These are phyloP conservation scores for Neurospora sp. DNA, from an alignment of 495 filamentous ascomycete species.

Conservation along the genomic window DNA sequence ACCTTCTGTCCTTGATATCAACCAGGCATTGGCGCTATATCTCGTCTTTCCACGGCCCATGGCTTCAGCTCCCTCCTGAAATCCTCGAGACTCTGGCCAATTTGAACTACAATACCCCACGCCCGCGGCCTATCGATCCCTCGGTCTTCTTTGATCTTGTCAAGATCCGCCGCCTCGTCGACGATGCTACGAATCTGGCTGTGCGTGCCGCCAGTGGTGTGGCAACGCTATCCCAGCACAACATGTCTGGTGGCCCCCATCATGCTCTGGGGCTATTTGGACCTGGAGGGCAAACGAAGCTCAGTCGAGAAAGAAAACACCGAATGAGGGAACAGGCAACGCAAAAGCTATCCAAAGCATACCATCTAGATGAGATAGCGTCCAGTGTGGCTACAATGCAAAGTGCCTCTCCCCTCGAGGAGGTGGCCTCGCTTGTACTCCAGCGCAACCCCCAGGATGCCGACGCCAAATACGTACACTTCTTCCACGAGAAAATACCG, in stretches of 20 bases:
- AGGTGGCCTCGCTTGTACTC: slow-evolving; percentile 64
- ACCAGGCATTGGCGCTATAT: slow-evolving; percentile 73
- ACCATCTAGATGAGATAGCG: slow-evolving; percentile 70
- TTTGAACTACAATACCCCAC: slow-evolving; percentile 64
- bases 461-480: slow-evolving; percentile 75
- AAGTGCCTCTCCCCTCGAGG: slow-evolving; percentile 64
- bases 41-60: slow-evolving; percentile 73
- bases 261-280: slow-evolving; percentile 49
- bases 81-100: slow-evolving; percentile 68
- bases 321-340: slow-evolving; percentile 68
- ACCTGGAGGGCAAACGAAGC: slow-evolving; percentile 47
- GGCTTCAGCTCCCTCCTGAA: slow-evolving; percentile 78
- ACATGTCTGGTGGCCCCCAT: slow-evolving; percentile 41
- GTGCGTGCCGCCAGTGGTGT: slow-evolving; percentile 66
- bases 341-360: slow-evolving; percentile 64
- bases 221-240: slow-evolving; percentile 49
- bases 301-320: slow-evolving; percentile 63
- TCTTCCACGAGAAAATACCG: slow-evolving; percentile 83
- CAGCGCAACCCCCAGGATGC: slow-evolving; percentile 50
- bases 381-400: slow-evolving; percentile 78
- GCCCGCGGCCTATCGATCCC: slow-evolving; percentile 68
- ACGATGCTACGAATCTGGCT: slow-evolving; percentile 65
- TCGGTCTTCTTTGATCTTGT: slow-evolving; percentile 73
- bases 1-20: neutral
- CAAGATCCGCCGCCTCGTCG: slow-evolving; percentile 67